Conservation (phyloP, 2,329 filamentous ascomycete genomes). For the Fusarium fracticaudum region DNA sequence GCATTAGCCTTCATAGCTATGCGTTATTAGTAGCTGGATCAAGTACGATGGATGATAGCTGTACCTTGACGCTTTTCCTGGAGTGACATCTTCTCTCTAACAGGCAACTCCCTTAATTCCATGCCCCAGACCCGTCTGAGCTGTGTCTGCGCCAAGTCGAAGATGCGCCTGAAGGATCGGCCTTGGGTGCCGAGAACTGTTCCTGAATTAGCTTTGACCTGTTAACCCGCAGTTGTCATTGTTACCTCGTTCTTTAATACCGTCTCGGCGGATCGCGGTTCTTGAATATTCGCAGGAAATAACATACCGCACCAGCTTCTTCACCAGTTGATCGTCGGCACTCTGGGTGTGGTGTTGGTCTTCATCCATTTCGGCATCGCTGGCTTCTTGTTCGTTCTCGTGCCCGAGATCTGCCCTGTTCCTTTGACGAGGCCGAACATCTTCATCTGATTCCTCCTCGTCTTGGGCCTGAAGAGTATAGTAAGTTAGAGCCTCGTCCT, state of each 20-base stretch:
- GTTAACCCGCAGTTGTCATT: not conserved
- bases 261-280: conserved; percentile 67
- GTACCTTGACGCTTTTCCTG: conserved; percentile 79
- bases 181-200: conserved; percentile 76
- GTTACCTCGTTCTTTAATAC: conserved; percentile 70
- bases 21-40: conserved; percentile 1
- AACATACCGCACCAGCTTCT: conserved; percentile 75
- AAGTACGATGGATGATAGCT: conserved; percentile 1
- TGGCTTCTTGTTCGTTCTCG: conserved; percentile 48
- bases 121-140: conserved; percentile 85
- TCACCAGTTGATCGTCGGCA: conserved; percentile 64
- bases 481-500: conserved; percentile 14
- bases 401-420: conserved; percentile 41
- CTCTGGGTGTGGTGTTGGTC: conserved; percentile 47
- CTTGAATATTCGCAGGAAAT: conserved; percentile 73
- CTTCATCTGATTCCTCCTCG: conserved; percentile 49
- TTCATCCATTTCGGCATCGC: conserved; percentile 49
- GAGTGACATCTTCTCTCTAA: conserved; percentile 81
- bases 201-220: conserved; percentile 7
- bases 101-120: conserved; percentile 85
- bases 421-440: conserved; percentile 47
- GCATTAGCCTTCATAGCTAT: conserved; percentile 56
- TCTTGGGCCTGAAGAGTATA: conserved; percentile 32
- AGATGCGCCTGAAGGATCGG: conserved; percentile 79
- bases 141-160: conserved; percentile 77